These are phyloP conservation scores for Venturia asperata DNA, from an alignment of 2,329 filamentous ascomycete genomes.

Conservation along the genomic window DNA sequence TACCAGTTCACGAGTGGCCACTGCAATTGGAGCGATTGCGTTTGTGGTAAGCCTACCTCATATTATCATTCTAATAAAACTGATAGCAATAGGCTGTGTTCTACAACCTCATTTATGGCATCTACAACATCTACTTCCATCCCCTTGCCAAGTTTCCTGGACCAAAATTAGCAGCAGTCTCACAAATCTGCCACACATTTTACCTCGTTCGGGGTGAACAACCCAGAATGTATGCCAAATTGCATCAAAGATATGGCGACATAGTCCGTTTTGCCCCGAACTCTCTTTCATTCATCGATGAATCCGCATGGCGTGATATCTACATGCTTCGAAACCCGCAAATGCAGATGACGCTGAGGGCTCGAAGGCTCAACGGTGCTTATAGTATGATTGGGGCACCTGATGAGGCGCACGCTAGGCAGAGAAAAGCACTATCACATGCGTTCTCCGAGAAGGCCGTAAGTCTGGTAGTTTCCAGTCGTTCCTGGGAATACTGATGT, in stretches of 20 bases:
- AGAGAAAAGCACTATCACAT: conserved; percentile 17
- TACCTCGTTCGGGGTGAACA: neutral
- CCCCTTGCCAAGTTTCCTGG: conserved; percentile 18
- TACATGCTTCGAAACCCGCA: conserved; percentile 22
- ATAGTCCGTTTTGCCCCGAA: conserved; percentile 25
- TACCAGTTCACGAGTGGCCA: neutral
- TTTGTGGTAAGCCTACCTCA: neutral
- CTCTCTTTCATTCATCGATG: conserved; percentile 23
- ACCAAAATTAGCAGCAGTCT: conserved; percentile 12
- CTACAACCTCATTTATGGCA: neutral
- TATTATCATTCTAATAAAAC: neutral
- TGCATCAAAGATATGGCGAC: conserved; percentile 23
- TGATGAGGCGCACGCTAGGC: conserved; percentile 18
- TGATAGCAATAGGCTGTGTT: neutral
- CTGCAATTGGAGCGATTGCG: neutral
- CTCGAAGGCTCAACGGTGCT: conserved; percentile 3
- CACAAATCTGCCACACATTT: neutral
- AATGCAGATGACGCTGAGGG: neutral
- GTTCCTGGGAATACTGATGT: neutral
- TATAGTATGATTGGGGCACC: neutral
- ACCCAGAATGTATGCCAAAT: neutral
- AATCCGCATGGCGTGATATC: conserved; percentile 26
- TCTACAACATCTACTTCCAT: conserved; percentile 19
- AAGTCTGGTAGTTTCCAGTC: neutral
- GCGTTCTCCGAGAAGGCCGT: conserved; percentile 18